These are phyloP conservation scores for Coemansia sp. DNA, from an alignment of 192 early-diverging fungal genomes.

Conservation along the genomic window DNA sequence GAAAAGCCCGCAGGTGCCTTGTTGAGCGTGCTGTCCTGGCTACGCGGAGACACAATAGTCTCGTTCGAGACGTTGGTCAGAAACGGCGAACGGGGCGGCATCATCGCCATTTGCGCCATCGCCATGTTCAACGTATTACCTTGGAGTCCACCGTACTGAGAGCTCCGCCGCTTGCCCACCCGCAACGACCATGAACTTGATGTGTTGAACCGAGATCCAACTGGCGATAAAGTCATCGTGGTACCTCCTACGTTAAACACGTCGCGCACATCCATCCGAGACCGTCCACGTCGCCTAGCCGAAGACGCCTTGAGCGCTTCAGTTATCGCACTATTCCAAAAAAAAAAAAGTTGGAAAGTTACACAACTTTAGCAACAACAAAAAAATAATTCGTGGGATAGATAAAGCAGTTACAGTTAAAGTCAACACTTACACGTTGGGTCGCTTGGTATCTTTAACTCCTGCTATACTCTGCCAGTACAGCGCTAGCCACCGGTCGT, in stretches of 20 bases:
- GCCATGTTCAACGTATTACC: slow-evolving; percentile 45
- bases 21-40: slow-evolving; percentile 12
- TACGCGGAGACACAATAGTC: neutral
- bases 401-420: neutral
- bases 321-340: slow-evolving; percentile 33
- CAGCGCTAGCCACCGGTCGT: slow-evolving; percentile 53
- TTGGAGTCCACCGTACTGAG: slow-evolving; percentile 25
- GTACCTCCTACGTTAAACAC: slow-evolving; percentile 38
- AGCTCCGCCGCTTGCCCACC: slow-evolving; percentile 19
- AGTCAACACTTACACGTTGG: slow-evolving; percentile 28
- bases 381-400: neutral
- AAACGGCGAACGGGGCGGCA: slow-evolving; percentile 50
- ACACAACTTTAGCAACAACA: neutral
- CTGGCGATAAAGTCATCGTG: slow-evolving; percentile 30
- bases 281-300: slow-evolving; percentile 36
- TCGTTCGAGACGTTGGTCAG: slow-evolving; percentile 27
- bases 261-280: slow-evolving; percentile 50
- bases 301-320: slow-evolving; percentile 55
- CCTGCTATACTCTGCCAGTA: slow-evolving; percentile 49
- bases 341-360: neutral
- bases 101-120: slow-evolving; percentile 50
- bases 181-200: slow-evolving; percentile 11
- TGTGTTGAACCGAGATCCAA: slow-evolving; percentile 24
- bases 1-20: neutral
- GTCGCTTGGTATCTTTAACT: slow-evolving; percentile 33